A percentile compares a stretch with the other conserved stretches of the same genome.
Evolutionary conservation across 257 asterid genomes (phyloP).

Genomic region (Rehmannia glutinosa): DNA sequence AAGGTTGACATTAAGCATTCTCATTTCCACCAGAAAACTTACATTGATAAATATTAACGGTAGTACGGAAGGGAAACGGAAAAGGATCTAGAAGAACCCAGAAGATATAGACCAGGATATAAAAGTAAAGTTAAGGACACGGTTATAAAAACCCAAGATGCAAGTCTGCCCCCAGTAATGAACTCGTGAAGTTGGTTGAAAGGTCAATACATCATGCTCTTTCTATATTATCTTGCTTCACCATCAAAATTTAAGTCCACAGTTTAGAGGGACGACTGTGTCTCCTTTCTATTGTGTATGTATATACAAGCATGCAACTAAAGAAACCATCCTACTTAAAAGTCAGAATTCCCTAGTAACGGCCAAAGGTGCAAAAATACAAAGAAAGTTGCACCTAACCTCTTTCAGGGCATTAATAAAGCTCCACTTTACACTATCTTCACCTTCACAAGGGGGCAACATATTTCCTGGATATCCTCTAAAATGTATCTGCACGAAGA

Average conservation of each 20-base stretch:
- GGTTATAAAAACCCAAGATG: neutral
- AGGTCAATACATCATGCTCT: neutral
- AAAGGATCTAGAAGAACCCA: slow-evolving; percentile 6
- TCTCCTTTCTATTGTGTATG: neutral
- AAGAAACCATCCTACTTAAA: slow-evolving; percentile 7
- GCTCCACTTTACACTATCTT: slow-evolving; percentile 94
- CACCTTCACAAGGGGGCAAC: slow-evolving; percentile 90
- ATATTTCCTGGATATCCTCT: slow-evolving; percentile 85
- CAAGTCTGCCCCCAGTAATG: neutral
- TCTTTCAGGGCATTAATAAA: slow-evolving; percentile 91
- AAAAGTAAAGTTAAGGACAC: slow-evolving; percentile 5
- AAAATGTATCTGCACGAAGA: slow-evolving; percentile 76
- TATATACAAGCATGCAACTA: slow-evolving; percentile 2
- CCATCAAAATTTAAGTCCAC: neutral
- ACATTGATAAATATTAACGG: neutral
- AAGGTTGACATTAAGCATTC: neutral
- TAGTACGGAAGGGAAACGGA: neutral
- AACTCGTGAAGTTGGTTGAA: slow-evolving; percentile 1
- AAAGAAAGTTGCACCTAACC: slow-evolving; percentile 52
- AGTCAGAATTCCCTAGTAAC: neutral
- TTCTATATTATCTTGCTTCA: neutral
- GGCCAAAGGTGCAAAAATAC: slow-evolving; percentile 6
- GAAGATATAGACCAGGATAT: neutral
- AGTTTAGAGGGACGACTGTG: neutral
- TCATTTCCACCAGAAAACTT: neutral